Evolutionary conservation across 1,139 yeast genomes (phyloP), one percentile per base, ranked within the genome.

Genomic region (Fermentozyma sake): DNA sequence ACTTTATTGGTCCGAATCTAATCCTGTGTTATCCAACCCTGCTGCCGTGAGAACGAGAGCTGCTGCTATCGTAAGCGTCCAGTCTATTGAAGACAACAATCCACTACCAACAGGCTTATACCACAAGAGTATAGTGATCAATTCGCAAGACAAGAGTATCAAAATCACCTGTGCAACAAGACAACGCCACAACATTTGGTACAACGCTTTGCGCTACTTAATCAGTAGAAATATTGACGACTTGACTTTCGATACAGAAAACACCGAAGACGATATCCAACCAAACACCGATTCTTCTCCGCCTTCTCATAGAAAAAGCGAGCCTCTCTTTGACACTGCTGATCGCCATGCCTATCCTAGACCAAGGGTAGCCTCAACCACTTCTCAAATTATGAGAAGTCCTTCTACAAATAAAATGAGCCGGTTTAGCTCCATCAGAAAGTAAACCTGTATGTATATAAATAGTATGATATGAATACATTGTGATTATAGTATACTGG

Each of bases 181-280:
- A 48, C 81, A 79, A 43, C 76, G 96, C 27, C 97, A 91, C 52
- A 86, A 85, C 47, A 78, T 87, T 29, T 91, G 98, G 98, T 81
- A 70, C 54, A 82, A 85, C 46, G 85, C 96, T 0, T 62, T 91
- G 41, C 72, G 84, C 36, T 87, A 82, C 48, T 59, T 89, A 61
- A 64, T 86, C 23, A 78, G 77, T 48, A 68, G 89, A 44, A 78
- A 75, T 35, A 62, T 78, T 39, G 82, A 76, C 29, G 86, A 79
- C 21, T 58, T 80, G 32, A 56, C 63, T 4, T 57, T 76, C 32
- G 77, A 72, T 27, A 50, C 38, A n/a, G 46, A 41, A 19, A 26
- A 20, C 14, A 27, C 17, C 14, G 26, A 14, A 7, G 31, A 27
- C 5, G 29, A 14, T 7, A 12, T 27, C 14, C n/a, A n/a, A n/a